These are phyloP conservation scores for Bryoglossum gracile DNA, from an alignment of 495 filamentous ascomycete genomes.

Conservation along the genomic window DNA sequence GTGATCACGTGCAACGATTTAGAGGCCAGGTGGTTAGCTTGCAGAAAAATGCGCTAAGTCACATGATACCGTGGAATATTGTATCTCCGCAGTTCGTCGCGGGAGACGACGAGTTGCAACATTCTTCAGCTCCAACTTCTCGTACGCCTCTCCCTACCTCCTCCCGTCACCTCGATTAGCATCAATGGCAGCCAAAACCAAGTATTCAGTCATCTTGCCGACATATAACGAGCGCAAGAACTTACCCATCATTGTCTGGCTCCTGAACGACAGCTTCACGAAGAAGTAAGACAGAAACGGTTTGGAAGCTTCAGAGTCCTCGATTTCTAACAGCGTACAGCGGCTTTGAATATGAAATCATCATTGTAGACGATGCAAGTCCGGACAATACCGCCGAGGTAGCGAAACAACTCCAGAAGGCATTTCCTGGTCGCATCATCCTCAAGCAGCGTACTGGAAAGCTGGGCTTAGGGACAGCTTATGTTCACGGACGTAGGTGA, in stretches of 20 bases:
- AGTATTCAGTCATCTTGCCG: constrained; percentile 94
- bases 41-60: too few species aligned
- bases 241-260: constrained; percentile 90
- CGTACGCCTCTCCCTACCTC: too few species aligned
- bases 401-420: constrained; percentile 79
- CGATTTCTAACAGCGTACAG: constrained; percentile 35
- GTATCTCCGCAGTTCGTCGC: too few species aligned
- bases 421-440: constrained; percentile 70
- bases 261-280: constrained; percentile 83
- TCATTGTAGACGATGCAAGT: constrained; percentile 96
- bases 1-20: too few species aligned
- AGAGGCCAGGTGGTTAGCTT: too few species aligned
- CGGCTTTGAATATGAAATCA: constrained; percentile 93
- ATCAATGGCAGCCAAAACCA: constrained; percentile 42
- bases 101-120: too few species aligned
- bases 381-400: constrained; percentile 91
- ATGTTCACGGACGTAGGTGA: constrained; percentile 65
- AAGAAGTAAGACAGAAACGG: constrained; percentile 51
- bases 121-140: too few species aligned
- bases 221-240: constrained; percentile 98
- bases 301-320: background rate
- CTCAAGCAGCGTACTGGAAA: constrained; percentile 86
- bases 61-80: too few species aligned
- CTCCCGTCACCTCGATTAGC: too few species aligned
- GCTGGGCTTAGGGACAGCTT: constrained; percentile 92